A percentile compares a stretch with the other conserved stretches of the same genome.
Conservation (phyloP, 768 basidiomycete species). For the Macrocybe gigantea region DNA sequence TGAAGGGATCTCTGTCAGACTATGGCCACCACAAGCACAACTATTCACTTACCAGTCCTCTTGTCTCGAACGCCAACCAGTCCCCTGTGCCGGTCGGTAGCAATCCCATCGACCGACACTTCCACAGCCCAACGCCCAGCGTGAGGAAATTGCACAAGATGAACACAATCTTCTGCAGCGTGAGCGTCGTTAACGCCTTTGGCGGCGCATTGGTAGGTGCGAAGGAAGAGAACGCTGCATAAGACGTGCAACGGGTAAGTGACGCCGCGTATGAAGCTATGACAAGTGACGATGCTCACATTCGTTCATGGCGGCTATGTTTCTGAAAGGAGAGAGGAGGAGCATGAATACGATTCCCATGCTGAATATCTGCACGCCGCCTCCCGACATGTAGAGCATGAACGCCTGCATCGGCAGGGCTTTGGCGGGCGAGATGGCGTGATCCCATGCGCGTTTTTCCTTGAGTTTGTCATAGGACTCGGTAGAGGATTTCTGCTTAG, state of each 20-base stretch:
- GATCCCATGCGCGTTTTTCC: constrained; percentile 79
- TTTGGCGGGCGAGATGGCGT: constrained; percentile 82
- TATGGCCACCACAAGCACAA: background rate
- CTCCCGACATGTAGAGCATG: constrained; percentile 98
- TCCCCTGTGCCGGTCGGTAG: constrained; percentile 88
- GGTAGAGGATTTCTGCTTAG: constrained; percentile 29
- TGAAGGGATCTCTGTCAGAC: background rate
- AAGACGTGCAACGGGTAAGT: too few relatives aligned
- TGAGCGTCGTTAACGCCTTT: constrained; percentile 48
- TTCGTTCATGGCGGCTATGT: constrained; percentile 69
- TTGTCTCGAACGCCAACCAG: constrained; percentile 90
- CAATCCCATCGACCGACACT: constrained; percentile 89
- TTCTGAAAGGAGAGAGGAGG: constrained; percentile 80
- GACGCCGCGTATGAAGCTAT: too few relatives aligned
- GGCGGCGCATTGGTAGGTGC: constrained; percentile 58
- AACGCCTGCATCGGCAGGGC: constrained; percentile 94
- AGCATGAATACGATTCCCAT: constrained; percentile 96
- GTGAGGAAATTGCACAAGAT: constrained; percentile 72
- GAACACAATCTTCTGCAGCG: constrained; percentile 66
- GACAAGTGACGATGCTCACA: constrained; percentile 40
- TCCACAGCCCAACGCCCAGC: constrained; percentile 83
- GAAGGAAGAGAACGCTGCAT: constrained; percentile 65
- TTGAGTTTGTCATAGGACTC: constrained; percentile 63
- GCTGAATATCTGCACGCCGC: constrained; percentile 93
- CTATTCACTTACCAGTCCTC: constrained; percentile 51